phyloP scores from a whole-genome alignment of 345 rosid species.

The Syzygium aqueum region DNA sequence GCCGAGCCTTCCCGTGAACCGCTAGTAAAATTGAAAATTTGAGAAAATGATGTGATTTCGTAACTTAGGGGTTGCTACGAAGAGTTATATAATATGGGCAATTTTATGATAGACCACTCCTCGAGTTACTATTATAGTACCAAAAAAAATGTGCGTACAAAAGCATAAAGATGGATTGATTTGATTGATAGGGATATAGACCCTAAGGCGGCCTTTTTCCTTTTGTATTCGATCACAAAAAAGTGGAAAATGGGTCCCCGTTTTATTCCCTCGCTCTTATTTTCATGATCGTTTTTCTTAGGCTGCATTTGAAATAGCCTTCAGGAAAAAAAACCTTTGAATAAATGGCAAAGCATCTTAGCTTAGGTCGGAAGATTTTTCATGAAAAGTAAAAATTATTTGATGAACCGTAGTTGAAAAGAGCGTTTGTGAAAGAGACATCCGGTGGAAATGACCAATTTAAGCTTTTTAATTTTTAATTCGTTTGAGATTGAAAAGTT shows the following conservation, averaged over 20 bases:
- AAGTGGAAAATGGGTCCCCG: neutral
- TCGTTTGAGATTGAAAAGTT: neutral
- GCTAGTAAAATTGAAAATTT: neutral
- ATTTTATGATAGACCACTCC: neutral
- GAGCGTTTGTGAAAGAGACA: neutral
- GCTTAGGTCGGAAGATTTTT: neutral
- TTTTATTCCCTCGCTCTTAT: neutral
- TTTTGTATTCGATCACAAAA: neutral
- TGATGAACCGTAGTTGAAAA: neutral
- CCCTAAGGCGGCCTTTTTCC: neutral
- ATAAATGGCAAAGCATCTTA: neutral
- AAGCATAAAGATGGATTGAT: neutral
- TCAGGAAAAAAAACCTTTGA: neutral
- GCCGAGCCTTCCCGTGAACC: neutral
- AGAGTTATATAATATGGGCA: neutral
- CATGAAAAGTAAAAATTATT: neutral
- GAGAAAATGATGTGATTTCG: neutral
- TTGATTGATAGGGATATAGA: neutral
- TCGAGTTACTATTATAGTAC: neutral
- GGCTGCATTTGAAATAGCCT: neutral
- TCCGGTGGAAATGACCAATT: neutral
- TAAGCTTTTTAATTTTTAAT: neutral
- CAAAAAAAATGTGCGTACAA: no score
- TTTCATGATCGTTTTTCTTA: neutral
- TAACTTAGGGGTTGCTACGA: neutral